Evolutionary conservation across 805 yeast species (phyloP).

Genomic region (Teunomyces stri): DNA sequence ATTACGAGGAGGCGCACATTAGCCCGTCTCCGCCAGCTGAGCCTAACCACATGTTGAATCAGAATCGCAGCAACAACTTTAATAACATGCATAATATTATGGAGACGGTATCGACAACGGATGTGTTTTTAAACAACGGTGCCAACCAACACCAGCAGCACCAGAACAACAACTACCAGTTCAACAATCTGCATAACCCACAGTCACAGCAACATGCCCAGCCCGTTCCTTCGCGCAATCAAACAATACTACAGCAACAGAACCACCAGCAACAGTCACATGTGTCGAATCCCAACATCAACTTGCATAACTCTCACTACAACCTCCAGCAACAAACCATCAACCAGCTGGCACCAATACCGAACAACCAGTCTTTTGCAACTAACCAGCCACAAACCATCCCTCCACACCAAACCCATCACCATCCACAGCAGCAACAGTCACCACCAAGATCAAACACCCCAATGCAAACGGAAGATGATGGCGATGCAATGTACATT

Average conservation of each 20-base stretch:
- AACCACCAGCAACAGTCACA: conserved; percentile 4
- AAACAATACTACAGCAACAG: conserved; percentile 1
- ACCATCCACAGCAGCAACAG: conserved; percentile 11
- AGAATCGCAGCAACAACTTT: conserved; percentile 31
- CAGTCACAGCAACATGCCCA: conserved; percentile 14
- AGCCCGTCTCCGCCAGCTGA: conserved; percentile 49
- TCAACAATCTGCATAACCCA: conserved; percentile 4
- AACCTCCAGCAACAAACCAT: conserved; percentile 21
- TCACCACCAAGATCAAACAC: conserved; percentile 9
- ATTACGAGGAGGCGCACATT: conserved; percentile 95
- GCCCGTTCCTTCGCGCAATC: conserved; percentile 13
- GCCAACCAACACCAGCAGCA: conserved; percentile 11
- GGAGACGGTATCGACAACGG: conserved; percentile 91
- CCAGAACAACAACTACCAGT: conserved; percentile 10
- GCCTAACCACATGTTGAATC: conserved; percentile 27
- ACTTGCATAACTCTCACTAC: conserved; percentile 20
- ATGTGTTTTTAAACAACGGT: conserved; percentile 68
- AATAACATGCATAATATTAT: conserved; percentile 56
- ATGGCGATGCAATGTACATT: conserved; percentile 73
- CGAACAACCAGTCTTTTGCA: conserved; percentile 5
- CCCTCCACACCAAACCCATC: conserved; percentile 16
- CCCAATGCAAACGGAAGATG: conserved; percentile 37
- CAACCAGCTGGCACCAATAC: conserved; percentile 11
- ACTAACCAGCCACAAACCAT: conserved; percentile 6
- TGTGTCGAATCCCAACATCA: conserved; percentile 13